Conservation (phyloP, 2,329 filamentous ascomycete species). For the Parafenestella ontariensis region DNA sequence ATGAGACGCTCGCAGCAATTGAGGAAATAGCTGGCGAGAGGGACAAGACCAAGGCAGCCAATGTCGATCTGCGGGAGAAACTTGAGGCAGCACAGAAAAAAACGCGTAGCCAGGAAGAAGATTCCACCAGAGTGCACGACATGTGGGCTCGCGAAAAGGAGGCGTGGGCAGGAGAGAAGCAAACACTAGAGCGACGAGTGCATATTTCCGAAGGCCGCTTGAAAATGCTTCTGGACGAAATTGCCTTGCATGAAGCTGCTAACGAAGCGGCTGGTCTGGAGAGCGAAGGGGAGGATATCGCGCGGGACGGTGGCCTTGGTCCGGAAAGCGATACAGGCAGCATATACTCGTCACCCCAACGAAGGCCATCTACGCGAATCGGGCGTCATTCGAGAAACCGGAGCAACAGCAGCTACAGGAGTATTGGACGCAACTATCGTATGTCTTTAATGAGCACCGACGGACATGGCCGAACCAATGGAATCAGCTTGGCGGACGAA, state of each 20-base stretch:
- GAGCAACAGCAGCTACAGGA: constrained; percentile 60
- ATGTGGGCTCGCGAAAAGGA: constrained; percentile 87
- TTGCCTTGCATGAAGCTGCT: constrained; percentile 71
- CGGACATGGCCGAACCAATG: constrained; percentile 65
- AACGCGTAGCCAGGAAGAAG: constrained; percentile 79
- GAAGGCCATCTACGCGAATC: constrained; percentile 57
- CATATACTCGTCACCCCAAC: constrained; percentile 64
- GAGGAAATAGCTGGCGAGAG: constrained; percentile 84
- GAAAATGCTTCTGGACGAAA: constrained; percentile 83
- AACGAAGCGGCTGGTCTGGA: constrained; percentile 53
- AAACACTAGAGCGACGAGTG: constrained; percentile 81
- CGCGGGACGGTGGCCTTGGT: constrained; percentile 63
- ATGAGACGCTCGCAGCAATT: constrained; percentile 84
- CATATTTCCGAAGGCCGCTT: constrained; percentile 90
- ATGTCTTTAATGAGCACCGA: constrained; percentile 70
- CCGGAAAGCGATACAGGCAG: constrained; percentile 73
- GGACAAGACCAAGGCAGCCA: constrained; percentile 78
- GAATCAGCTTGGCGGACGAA: constrained; percentile 87
- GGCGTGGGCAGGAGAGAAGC: constrained; percentile 81
- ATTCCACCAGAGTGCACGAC: constrained; percentile 77
- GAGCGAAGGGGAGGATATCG: constrained; percentile 67
- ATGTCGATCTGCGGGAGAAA: constrained; percentile 75
- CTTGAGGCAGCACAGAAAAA: constrained; percentile 81
- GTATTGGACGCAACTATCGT: constrained; percentile 65
- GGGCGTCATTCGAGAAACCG: constrained; percentile 65